Conservation (phyloP, 2,329 filamentous ascomycete genomes). For the Fusarium nygamai region DNA sequence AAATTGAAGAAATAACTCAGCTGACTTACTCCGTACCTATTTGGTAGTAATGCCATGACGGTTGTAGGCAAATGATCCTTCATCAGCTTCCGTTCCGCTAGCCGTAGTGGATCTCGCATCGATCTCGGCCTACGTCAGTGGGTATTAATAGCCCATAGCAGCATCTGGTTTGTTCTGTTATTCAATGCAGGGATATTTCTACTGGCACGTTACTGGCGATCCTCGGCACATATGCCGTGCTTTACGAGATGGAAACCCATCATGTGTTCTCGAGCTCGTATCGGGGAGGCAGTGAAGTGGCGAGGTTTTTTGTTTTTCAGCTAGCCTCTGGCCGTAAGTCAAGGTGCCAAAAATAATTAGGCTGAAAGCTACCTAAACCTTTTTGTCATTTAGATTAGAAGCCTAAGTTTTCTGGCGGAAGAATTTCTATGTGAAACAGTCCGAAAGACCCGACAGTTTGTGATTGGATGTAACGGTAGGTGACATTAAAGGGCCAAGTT, state of each 20-base stretch:
- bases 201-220: neutral
- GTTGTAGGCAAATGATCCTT: neutral
- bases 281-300: neutral
- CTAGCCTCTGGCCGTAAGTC: neutral
- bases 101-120: neutral
- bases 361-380: accelerated
- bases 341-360: neutral
- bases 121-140: constrained; percentile 16
- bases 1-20: neutral
- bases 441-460: neutral
- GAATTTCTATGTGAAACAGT: constrained; percentile 3
- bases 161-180: neutral
- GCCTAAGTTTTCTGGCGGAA: neutral
- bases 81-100: neutral
- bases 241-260: neutral
- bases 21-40: neutral
- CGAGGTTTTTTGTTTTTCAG: neutral
- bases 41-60: neutral
- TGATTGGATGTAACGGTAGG: neutral
- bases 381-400: neutral
- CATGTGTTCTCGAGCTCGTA: neutral
- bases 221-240: neutral
- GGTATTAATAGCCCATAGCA: neutral
- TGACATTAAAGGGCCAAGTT: neutral
- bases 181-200: neutral